Evolutionary conservation across 371 early-diverging fungal genomes (phyloP).

Genomic region (Circinella minor): DNA sequence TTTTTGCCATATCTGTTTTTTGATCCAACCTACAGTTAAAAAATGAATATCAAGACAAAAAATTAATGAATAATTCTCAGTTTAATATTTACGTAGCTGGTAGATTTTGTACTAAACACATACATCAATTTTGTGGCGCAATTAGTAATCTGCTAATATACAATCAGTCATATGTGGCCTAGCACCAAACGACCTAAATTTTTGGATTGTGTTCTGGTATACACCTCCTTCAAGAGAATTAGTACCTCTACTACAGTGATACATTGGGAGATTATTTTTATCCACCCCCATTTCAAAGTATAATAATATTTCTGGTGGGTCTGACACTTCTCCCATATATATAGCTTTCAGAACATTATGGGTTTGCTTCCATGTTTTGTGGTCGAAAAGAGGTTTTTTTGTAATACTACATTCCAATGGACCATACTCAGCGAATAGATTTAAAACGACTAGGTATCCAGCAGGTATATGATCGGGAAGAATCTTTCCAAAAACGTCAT

Average conservation of each 20-base stretch:
- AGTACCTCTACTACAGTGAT: background rate
- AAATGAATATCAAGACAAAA: background rate
- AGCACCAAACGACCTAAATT: background rate
- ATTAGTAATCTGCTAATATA: background rate
- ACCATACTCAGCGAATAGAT: background rate
- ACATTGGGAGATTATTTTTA: background rate
- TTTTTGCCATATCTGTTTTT: background rate
- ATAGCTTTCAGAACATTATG: background rate
- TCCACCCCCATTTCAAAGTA: background rate
- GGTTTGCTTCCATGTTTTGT: background rate
- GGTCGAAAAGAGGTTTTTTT: background rate
- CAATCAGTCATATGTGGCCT: background rate
- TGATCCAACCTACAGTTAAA: background rate
- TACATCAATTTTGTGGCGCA: background rate
- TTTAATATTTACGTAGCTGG: too few species aligned
- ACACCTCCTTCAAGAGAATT: conserved; percentile 7
- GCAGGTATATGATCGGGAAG: background rate
- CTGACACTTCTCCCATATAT: background rate
- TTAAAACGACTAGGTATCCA: background rate
- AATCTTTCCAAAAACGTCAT: background rate
- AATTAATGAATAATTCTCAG: too few species aligned
- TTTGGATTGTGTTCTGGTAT: background rate
- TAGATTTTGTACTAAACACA: background rate
- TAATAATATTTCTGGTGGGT: background rate
- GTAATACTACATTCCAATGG: background rate